Conservation (phyloP, 805 yeast genomes). For the Kodamaea kakaduensis region DNA sequence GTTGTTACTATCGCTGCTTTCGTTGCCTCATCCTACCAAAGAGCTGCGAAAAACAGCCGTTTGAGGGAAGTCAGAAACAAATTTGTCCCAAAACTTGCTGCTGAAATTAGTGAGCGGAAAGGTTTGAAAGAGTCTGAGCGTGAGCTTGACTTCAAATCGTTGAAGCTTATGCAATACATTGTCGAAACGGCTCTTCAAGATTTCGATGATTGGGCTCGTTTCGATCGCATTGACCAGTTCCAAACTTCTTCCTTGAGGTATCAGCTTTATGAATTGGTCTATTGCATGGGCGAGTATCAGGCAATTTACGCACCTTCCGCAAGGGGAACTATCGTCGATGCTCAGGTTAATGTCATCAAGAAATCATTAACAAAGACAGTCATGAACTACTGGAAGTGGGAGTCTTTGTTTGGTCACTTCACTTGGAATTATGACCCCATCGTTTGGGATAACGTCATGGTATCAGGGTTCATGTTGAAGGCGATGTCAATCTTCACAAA, state of each 20-base stretch:
- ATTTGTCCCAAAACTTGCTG: conserved; percentile 7
- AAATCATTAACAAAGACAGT: conserved; percentile 9
- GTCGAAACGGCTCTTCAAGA: conserved; percentile 11
- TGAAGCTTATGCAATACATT: conserved; percentile 9
- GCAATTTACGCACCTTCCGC: conserved; percentile 12
- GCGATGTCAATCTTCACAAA: conserved; percentile 8
- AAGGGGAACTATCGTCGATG: conserved; percentile 9
- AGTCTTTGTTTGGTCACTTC: conserved; percentile 10
- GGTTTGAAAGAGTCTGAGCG: conserved; percentile 7
- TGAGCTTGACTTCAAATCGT: conserved; percentile 8
- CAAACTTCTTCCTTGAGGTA: conserved; percentile 9
- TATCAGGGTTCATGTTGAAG: conserved; percentile 10
- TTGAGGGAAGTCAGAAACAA: conserved; percentile 4
- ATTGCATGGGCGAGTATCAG: conserved; percentile 8
- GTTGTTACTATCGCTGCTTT: conserved; percentile 4
- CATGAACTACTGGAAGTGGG: conserved; percentile 12
- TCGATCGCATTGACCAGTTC: conserved; percentile 7
- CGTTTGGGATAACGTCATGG: conserved; percentile 10
- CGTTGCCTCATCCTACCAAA: conserved; percentile 5
- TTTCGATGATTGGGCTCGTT: conserved; percentile 10
- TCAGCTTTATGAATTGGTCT: conserved; percentile 11
- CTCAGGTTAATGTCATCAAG: conserved; percentile 9
- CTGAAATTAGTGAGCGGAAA: conserved; percentile 7
- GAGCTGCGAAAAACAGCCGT: conserved; percentile 1
- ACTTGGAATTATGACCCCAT: conserved; percentile 8